Evolutionary conservation across 768 basidiomycete genomes (phyloP), one percentile per base, ranked within the genome.

Genomic region (Collybia mongolica): DNA sequence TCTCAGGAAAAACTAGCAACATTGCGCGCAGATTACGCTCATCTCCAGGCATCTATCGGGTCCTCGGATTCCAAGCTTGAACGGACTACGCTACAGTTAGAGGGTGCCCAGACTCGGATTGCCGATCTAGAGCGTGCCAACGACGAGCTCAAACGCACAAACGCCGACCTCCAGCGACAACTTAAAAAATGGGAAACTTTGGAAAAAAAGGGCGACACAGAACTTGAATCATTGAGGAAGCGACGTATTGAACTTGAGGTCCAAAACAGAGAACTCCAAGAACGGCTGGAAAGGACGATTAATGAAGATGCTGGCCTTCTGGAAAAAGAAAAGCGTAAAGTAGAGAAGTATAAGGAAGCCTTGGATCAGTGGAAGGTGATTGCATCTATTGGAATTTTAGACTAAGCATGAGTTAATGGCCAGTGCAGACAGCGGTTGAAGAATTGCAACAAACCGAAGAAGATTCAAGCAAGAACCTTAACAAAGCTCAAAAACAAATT

Each of bases 151-250:
- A 78, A 81, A 52, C 78, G 81, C 5, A 73, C 74, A 8, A 78
- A 76, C 42, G 65, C 67, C 4, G 77, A 85, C 37, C 68, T 89
- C 32, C 75, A 78, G 44, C 75, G 77, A 14, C 88, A 91, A 56
- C 68, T 90, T 7, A 78, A 79, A 37, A 81, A 84, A 59, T 89
- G 86, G 86, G 75, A 86, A 58, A 75, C 65, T 22, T 64, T 88
- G 15, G 89, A 90, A 58, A 82, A 70, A 22, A 82, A 80, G 42
- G 86, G 82, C 41, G 82, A 76, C 9, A 77, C 71, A 15, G 82
- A 86, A 26, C 70, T 76, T 7, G 86, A 84, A 46, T 63, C 67
- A 5, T 66, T 76, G 45, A 74, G 82, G 37, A 83, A 81, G 60
- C 69, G 73, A 48, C 77, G 79, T 8, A 67, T 75, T 8, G 77